phyloP scores from a whole-genome alignment of 805 yeast genomes.

The Zygotorulaspora chibaensis region DNA sequence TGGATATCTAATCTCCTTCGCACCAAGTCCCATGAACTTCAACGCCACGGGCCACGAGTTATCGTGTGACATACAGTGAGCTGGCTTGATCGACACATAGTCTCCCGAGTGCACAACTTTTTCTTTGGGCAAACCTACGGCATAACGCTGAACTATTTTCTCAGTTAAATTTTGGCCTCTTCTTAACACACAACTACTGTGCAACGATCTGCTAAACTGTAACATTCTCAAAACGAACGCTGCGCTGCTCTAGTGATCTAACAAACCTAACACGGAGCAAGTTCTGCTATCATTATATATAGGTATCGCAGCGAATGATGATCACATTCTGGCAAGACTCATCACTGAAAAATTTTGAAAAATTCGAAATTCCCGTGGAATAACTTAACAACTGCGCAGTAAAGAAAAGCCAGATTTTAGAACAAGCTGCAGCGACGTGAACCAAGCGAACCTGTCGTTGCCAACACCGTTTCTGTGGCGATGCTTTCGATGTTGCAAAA shows the following conservation, averaged over 20 bases:
- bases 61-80: constrained; percentile 99
- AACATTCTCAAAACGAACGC: constrained; percentile 16
- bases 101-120: constrained; percentile 85
- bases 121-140: constrained; percentile 75
- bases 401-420: no score
- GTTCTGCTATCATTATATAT: neutral
- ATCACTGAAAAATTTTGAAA: constrained; percentile 9
- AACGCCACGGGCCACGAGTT: constrained; percentile 99
- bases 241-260: no score
- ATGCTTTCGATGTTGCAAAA: no score
- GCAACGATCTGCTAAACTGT: constrained; percentile 25
- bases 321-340: neutral
- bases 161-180: constrained; percentile 81
- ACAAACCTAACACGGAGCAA: no score
- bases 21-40: constrained; percentile 93
- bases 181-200: constrained; percentile 15
- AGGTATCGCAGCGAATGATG: constrained; percentile 1
- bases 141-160: constrained; percentile 89
- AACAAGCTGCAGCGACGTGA: no score
- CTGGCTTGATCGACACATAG: constrained; percentile 90
- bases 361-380: constrained; percentile 16
- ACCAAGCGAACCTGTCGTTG: no score
- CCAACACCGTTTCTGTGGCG: no score
- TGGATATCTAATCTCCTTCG: constrained; percentile 73
- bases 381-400: neutral